Evolutionary conservation across 2,329 filamentous ascomycete genomes (phyloP).

Genomic region (Sclerotinia sclerotiorum): DNA sequence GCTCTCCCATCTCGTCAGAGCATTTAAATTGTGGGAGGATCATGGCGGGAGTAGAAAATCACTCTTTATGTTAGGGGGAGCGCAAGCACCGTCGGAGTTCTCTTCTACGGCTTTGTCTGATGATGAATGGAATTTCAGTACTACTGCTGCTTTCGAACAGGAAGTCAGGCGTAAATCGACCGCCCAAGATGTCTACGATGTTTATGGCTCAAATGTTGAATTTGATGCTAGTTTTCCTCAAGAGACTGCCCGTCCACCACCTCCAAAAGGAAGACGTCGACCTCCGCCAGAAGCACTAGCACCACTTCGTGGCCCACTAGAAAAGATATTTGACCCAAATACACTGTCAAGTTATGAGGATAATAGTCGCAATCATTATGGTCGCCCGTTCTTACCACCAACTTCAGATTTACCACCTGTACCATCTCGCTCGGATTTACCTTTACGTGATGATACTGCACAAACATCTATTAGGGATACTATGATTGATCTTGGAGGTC

Average conservation of each 20-base stretch:
- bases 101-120: conserved; percentile 47
- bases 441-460: conserved; percentile 56
- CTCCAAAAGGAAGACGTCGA: conserved; percentile 48
- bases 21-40: conserved; percentile 74
- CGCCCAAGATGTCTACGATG: conserved; percentile 59
- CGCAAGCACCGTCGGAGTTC: conserved; percentile 47
- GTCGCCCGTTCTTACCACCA: conserved; percentile 41
- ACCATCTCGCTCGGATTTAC: conserved; percentile 52
- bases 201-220: conserved; percentile 59
- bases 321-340: conserved; percentile 66
- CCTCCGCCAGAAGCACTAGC: conserved; percentile 59
- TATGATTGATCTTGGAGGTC: conserved; percentile 64
- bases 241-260: conserved; percentile 50
- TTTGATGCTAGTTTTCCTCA: conserved; percentile 44
- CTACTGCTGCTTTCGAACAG: conserved; percentile 63
- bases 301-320: conserved; percentile 55
- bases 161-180: conserved; percentile 53
- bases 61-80: conserved; percentile 60
- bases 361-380: conserved; percentile 62
- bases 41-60: conserved; percentile 69
- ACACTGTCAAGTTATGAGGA: conserved; percentile 65
- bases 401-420: conserved; percentile 16
- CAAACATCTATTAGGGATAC: conserved; percentile 56
- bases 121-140: conserved; percentile 69
- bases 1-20: conserved; percentile 65